Evolutionary conservation across 129 eudicot genomes (phyloP), one percentile per base, ranked within the genome.

Genomic region (Ambrosia trifida): DNA sequence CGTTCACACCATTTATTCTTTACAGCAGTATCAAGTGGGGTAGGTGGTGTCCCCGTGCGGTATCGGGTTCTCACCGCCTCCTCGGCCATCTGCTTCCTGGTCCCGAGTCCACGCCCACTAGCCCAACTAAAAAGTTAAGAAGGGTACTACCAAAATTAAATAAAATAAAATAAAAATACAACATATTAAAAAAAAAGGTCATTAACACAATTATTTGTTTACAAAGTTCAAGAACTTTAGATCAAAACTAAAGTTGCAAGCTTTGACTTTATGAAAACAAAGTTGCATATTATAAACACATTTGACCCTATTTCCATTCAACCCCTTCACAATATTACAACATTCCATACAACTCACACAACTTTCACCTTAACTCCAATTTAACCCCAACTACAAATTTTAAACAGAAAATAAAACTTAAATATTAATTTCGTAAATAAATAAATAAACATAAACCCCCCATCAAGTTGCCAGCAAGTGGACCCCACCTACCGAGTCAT

Each of bases 171-270:
- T 38, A 38, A 38, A 24, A 24, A 24, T 24, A 24, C 1, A 24
- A 24, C 28, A 24, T 0, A 24, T 24, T 0, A 24, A 24, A 24
- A 38, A 31, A 30, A 30, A 56, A 58, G 5, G 64, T 31, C 38
- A 40, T 53, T 41, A 19, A 19, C 12, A 19, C 4, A 38, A 46
- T 12, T 16, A 46, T 12, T 16, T 32, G 69, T 60, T 72, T 60
- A 60, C 77, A 60, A 72, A 72, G 69, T 72, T 61, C 69, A 72
- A 72, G 49, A 72, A 72, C 69, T 72, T 72, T 63, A 46, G 78
- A 73, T 73, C 78, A 63, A 61, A 61, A 61, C 77, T 61, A 72
- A 60, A 72, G 69, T 59, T 72, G 44, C 17, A 60, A 72, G 60
- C 69, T 72, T 72, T 46, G 77, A 61, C 77, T 45, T 61, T 60